Conservation (phyloP, 345 rosid species). For the Populus alba region DNA sequence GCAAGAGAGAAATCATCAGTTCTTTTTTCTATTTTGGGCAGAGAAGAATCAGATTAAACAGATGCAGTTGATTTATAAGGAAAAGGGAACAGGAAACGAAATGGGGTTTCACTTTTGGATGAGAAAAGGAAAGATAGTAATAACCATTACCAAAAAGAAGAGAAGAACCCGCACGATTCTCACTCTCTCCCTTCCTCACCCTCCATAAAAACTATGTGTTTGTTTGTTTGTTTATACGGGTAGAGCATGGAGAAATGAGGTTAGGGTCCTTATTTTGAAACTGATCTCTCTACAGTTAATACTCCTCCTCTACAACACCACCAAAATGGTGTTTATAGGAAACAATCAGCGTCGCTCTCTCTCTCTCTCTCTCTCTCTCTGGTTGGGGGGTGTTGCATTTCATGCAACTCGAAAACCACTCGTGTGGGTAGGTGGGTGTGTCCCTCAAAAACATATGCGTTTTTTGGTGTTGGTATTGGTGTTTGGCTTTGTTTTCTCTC, state of each 20-base stretch:
- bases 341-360: not conserved
- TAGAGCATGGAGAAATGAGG: not conserved
- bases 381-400: not conserved
- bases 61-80: not conserved
- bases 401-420: conserved; percentile 49
- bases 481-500: conserved; percentile 16
- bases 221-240: not conserved
- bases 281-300: not conserved
- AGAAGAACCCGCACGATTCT: conserved; percentile 31
- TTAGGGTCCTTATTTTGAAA: not conserved
- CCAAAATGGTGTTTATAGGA: not conserved
- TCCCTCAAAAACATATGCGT: conserved; percentile 15
- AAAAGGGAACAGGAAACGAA: not conserved
- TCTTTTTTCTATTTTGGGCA: not conserved
- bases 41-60: conserved; percentile 6
- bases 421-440: conserved; percentile 54
- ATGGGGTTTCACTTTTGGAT: not conserved
- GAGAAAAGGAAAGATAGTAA: not conserved
- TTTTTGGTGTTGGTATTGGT: conserved; percentile 26
- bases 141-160: conserved; percentile 5
- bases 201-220: not conserved
- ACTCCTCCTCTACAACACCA: not conserved
- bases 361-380: not conserved
- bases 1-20: not conserved
- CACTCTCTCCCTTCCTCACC: conserved; percentile 3